These are phyloP conservation scores for Arabis hirsuta DNA, from an alignment of 345 rosid genomes.

Conservation along the genomic window DNA sequence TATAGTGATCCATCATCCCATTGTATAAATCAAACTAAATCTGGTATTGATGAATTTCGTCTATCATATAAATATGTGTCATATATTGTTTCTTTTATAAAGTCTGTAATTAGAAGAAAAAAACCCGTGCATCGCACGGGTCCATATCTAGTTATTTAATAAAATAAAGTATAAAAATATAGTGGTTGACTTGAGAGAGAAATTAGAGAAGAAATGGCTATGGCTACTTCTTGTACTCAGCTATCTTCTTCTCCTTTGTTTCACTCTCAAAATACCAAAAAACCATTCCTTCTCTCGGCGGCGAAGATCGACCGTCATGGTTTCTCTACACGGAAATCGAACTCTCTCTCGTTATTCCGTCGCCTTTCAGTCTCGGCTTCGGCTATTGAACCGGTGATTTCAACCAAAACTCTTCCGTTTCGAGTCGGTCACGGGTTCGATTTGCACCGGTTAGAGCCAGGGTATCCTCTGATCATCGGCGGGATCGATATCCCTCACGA, in stretches of 20 bases:
- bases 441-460: constrained; percentile 91
- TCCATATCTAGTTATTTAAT: not conserved
- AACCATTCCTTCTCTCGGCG: constrained; percentile 23
- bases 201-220: constrained; percentile 41
- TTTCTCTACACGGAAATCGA: constrained; percentile 18
- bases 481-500: constrained; percentile 94
- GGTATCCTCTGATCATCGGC: constrained; percentile 92
- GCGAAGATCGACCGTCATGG: constrained; percentile 17
- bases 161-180: not conserved
- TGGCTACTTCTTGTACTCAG: constrained; percentile 52
- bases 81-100: too few species aligned
- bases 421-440: constrained; percentile 97
- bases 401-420: constrained; percentile 70
- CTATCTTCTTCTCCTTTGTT: constrained; percentile 28
- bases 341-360: constrained; percentile 31
- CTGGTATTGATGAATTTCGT: too few species aligned
- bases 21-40: too few species aligned
- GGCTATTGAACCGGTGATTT: constrained; percentile 51
- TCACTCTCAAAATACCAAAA: constrained; percentile 36
- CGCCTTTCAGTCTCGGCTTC: constrained; percentile 44
- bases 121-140: too few species aligned
- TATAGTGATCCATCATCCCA: too few species aligned
- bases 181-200: constrained; percentile 16
- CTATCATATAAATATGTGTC: too few species aligned
- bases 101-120: too few species aligned